Evolutionary conservation across 2,329 filamentous ascomycete genomes (phyloP), one percentile per base, ranked within the genome.

Genomic region (Aspergillus tubingensis): DNA sequence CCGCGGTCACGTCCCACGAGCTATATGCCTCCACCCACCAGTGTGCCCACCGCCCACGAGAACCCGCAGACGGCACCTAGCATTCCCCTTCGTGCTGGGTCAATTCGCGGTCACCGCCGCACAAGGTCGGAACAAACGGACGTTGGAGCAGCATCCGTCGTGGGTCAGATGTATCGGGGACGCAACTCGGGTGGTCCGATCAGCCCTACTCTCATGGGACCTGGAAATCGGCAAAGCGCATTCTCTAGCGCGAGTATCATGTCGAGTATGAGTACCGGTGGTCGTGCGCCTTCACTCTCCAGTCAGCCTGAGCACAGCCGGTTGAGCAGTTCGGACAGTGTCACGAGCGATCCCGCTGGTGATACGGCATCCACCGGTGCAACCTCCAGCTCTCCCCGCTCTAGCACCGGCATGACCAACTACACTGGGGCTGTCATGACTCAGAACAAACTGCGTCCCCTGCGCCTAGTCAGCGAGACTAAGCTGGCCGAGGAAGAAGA

Each of bases 111-210:
- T 38, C 81, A 84, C 67, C 79, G 80, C 58, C 74, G 81, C 56
- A 76, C 80, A n/a, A 76, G 81, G 55, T 83, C 81, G 25, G 82
- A 83, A 56, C 79, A 81, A 63, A 70, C 76, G 10, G 76, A 77
- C 59, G 69, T 74, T 49, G 72, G 77, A 55, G 88, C 87, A 17
- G 90, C 91, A 7, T 86, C 84, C 61, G 85, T 96, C 30, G 89
- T 96, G 52, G 91, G 91, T 69, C 92, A 93, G 76, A 96, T 96
- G 90, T 96, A 96, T 79, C 89, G 88, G 70, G 89, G 89, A 13
- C 85, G 77, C 19, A 75, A 76, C 51, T 79, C 78, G 6, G 74
- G 76, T 13, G 85, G 89, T 21, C 82, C 72, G 54, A 79, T 79
- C 81, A 86, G 75, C 79, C 86, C 68, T 79, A 88, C 76, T 17